Evolutionary conservation across 352 stramenopile genomes (phyloP).

Genomic region (Lagenidium giganteum): DNA sequence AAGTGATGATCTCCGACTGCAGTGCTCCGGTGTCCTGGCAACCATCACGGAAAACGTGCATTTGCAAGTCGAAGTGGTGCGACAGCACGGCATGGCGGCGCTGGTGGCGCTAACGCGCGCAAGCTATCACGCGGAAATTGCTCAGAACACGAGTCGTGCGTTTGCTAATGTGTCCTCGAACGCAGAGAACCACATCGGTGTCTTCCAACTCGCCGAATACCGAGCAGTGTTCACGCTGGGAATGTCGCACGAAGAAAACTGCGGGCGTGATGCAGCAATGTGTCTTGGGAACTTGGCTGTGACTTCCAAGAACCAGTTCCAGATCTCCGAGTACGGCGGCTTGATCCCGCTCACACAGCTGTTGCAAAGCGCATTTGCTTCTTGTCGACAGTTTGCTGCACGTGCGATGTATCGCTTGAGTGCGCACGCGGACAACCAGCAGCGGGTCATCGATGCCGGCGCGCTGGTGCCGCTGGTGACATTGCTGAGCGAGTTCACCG

Average conservation of each 20-base stretch:
- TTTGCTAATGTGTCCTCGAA: slow-evolving; percentile 92
- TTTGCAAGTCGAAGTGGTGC: slow-evolving; percentile 87
- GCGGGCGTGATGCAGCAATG: slow-evolving; percentile 88
- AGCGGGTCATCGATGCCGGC: slow-evolving; percentile 79
- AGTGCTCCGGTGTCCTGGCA: slow-evolving; percentile 85
- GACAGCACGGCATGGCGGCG: slow-evolving; percentile 57
- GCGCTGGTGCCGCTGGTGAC: slow-evolving; percentile 71
- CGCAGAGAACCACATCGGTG: slow-evolving; percentile 85
- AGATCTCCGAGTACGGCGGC: slow-evolving; percentile 85
- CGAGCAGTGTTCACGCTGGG: slow-evolving; percentile 72
- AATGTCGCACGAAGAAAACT: slow-evolving; percentile 75
- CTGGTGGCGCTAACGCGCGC: slow-evolving; percentile 65
- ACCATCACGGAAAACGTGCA: slow-evolving; percentile 90
- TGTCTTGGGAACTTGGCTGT: slow-evolving; percentile 93
- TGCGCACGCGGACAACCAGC: slow-evolving; percentile 83
- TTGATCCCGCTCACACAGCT: slow-evolving; percentile 80
- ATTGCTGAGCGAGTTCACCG: slow-evolving; percentile 40
- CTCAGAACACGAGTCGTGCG: slow-evolving; percentile 83
- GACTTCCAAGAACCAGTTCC: slow-evolving; percentile 84
- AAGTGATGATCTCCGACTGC: slow-evolving; percentile 82
- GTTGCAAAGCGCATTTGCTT: slow-evolving; percentile 60
- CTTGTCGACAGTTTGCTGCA: slow-evolving; percentile 76
- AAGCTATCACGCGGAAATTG: slow-evolving; percentile 67
- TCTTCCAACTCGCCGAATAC: slow-evolving; percentile 83
- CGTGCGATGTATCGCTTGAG: slow-evolving; percentile 89